These are phyloP conservation scores for Raphanus sativus DNA, from an alignment of 345 rosid species.

Conservation along the genomic window DNA sequence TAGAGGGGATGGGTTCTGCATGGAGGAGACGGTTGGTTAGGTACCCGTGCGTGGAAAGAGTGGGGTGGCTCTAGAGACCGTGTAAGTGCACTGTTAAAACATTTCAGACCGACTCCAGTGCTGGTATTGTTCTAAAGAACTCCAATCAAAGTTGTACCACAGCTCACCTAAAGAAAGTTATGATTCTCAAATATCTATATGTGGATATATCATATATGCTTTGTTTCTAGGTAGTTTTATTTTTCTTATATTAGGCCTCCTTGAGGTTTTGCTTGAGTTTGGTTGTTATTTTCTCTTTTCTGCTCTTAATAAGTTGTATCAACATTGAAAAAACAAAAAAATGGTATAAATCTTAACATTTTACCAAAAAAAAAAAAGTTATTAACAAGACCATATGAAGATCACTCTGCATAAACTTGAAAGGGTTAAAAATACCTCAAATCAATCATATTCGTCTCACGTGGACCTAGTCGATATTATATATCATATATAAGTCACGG, in stretches of 20 bases:
- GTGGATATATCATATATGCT: neutral
- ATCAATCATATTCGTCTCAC: neutral
- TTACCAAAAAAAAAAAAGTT: no score
- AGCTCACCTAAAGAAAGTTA: no score
- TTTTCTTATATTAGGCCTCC: no score
- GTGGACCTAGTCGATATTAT: no score
- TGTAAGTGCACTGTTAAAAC: neutral
- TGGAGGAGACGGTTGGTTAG: neutral
- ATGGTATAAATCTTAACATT: no score
- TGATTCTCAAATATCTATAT: no score
- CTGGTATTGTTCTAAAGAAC: neutral
- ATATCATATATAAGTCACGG: neutral
- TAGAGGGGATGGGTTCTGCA: neutral
- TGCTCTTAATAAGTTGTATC: no score
- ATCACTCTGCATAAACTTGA: neutral
- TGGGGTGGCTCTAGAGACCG: neutral
- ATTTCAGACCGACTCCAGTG: neutral
- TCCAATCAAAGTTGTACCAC: no score
- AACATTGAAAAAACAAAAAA: no score
- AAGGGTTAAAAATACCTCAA: neutral
- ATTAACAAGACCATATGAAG: neutral
- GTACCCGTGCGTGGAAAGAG: neutral
- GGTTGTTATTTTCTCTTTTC: no score
- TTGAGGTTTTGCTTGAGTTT: no score
- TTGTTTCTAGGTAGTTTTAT: neutral